Percentiles rank a stretch among this genome's conserved stretches.
Evolutionary conservation across 2,329 filamentous ascomycete genomes (phyloP).

Genomic region (Aspergillus vadensis): DNA sequence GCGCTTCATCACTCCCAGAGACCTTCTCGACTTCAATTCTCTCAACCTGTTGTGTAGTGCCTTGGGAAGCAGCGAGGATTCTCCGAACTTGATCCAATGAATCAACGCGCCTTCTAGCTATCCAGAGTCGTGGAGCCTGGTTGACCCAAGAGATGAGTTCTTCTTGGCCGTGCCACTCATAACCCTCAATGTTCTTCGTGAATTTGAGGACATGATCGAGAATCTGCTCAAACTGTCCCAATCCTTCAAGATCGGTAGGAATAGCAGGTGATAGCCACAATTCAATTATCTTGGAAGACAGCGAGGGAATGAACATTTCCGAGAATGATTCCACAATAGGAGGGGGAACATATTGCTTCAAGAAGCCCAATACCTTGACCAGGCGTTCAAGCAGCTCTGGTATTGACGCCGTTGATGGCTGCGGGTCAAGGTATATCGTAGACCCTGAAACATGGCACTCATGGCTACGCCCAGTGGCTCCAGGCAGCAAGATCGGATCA

Average conservation of each 20-base stretch:
- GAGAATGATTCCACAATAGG: constrained; percentile 60
- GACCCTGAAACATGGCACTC: constrained; percentile 30
- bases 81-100: constrained; percentile 74
- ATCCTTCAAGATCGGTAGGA: constrained; percentile 70
- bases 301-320: constrained; percentile 66
- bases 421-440: constrained; percentile 30
- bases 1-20: constrained; percentile 66
- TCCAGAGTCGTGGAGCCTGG: constrained; percentile 79
- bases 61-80: constrained; percentile 68
- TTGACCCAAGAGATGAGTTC: constrained; percentile 78
- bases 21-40: constrained; percentile 82
- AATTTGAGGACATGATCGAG: constrained; percentile 68
- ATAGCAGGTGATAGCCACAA: constrained; percentile 76
- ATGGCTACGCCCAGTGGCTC: constrained; percentile 26
- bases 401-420: constrained; percentile 29
- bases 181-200: constrained; percentile 61
- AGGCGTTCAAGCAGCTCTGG: constrained; percentile 48
- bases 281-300: constrained; percentile 69
- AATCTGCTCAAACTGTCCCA: constrained; percentile 70
- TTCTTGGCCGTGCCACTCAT: constrained; percentile 63
- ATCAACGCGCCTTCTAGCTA: constrained; percentile 77
- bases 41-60: constrained; percentile 70
- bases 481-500: constrained; percentile 35
- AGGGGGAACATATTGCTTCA: constrained; percentile 54
- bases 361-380: constrained; percentile 50